Evolutionary conservation across 768 basidiomycete species (phyloP), one percentile per base, ranked within the genome.

Genomic region (Leccinum subgranulosum): DNA sequence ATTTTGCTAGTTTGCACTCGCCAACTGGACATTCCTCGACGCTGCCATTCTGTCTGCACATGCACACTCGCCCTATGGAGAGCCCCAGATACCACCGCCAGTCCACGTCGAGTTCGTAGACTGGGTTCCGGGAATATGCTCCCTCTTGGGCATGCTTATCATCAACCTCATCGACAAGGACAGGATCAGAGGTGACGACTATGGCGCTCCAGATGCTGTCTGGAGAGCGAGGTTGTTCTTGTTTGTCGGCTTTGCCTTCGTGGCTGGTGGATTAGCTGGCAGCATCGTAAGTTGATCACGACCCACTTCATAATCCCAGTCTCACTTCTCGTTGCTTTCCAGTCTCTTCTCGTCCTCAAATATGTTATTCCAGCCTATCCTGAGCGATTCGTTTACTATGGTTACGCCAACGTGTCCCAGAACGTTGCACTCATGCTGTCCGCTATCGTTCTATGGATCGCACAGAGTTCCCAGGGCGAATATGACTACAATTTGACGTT

Each of bases 241-340:
- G 60, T 99, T 99, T 73, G 81, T 98, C 58, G 96, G 96, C 1
- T 97, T 99, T 66, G 94, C 96, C 1, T 72, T 98, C 48, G 94
- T 99, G 94, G 97, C 97, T 2, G 96, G 97, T 8, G 97, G 97
- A 0, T 70, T 98, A 47, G 97, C 96, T n/a, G 97, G 96, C 51
- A 95, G 94, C 68, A 84, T 97, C 69, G 95, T 98, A 68, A 66
- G 94, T 84, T 33, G 0, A 27, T 6, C 21, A 41, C 28, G 2
- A 27, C 51, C 51, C 34, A 19, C 27, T 4, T 47, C n/a, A 6
- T n/a, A 3, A 23, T 21, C 25, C 21, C 41, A 19, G 19, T 19
- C 59, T 54, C 17, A 62, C 6, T 11, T 8, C 39, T 25, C 8
- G 21, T 49, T n/a, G 33, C 29, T 25, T 12, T 0, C 2, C 69